These are phyloP conservation scores for Physaria fendleri DNA, from an alignment of 345 rosid genomes.

Conservation along the genomic window DNA sequence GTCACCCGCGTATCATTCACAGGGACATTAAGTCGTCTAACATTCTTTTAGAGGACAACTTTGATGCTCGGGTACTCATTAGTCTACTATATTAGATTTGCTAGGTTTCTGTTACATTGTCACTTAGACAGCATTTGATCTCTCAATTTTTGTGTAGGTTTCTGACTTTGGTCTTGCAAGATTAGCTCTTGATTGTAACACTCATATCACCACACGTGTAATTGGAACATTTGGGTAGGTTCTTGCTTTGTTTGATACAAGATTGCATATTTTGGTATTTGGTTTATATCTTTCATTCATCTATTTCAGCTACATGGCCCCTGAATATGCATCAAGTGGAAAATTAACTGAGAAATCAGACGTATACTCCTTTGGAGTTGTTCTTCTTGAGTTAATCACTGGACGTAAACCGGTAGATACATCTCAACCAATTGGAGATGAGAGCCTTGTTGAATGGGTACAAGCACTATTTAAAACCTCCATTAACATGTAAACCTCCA, in stretches of 20 bases:
- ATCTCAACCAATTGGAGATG: slow-evolving; percentile 84
- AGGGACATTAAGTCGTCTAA: slow-evolving; percentile 96
- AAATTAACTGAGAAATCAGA: slow-evolving; percentile 94
- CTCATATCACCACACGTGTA: slow-evolving; percentile 87
- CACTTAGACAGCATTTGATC: slow-evolving; percentile 14
- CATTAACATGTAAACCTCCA: not conserved
- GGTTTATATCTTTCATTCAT: not conserved
- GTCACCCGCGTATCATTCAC: slow-evolving; percentile 91
- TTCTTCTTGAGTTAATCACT: slow-evolving; percentile 87
- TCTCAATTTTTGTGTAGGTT: slow-evolving; percentile 47
- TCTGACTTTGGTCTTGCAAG: slow-evolving; percentile 98
- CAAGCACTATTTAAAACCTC: not conserved
- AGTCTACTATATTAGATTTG: not conserved
- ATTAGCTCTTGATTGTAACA: slow-evolving; percentile 79
- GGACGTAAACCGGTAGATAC: slow-evolving; percentile 93
- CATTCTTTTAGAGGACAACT: slow-evolving; percentile 86
- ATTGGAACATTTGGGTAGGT: slow-evolving; percentile 98
- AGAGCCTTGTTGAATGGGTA: slow-evolving; percentile 99
- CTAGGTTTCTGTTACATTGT: not conserved
- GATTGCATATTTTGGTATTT: not conserved
- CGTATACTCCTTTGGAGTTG: slow-evolving; percentile 91
- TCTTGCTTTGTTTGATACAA: not conserved
- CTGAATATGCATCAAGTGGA: slow-evolving; percentile 98
- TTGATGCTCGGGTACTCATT: slow-evolving; percentile 68
- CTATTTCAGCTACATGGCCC: slow-evolving; percentile 82